phyloP scores from a whole-genome alignment of 345 rosid genomes.

The Physaria fendleri region DNA sequence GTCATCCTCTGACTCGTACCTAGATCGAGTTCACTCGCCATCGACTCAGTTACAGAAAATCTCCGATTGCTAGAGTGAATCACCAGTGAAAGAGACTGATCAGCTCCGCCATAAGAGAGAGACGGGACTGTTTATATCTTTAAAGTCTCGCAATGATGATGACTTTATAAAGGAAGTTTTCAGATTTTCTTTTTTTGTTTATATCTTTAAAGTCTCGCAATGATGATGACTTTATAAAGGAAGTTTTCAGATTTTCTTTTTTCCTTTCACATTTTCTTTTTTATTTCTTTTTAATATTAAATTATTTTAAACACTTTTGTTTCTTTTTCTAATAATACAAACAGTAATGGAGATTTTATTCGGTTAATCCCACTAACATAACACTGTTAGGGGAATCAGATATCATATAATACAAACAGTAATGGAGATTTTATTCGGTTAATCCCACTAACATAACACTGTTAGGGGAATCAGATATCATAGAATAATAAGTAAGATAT shows the following conservation, averaged over 20 bases:
- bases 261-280: conserved; percentile 6
- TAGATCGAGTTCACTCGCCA: conserved; percentile 45
- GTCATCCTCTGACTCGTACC: conserved; percentile 40
- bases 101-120: conserved; percentile 11
- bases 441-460: not conserved
- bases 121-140: not conserved
- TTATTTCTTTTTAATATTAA: not conserved
- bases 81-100: not conserved
- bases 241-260: not conserved
- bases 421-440: not conserved
- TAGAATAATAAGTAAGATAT: not conserved
- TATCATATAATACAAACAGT: not conserved
- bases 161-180: conserved; percentile 17
- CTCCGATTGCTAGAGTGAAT: not conserved
- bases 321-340: not conserved
- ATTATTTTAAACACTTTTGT: not conserved
- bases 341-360: not conserved
- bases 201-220: conserved; percentile 2
- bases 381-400: not conserved
- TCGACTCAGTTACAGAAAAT: not conserved
- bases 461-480: not conserved
- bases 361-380: not conserved
- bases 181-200: not conserved
- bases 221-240: conserved; percentile 21
- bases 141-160: not conserved